Base-by-base conservation (phyloP, 805 yeast genomes). In the Hanseniaspora hatyaiensis region DNA sequence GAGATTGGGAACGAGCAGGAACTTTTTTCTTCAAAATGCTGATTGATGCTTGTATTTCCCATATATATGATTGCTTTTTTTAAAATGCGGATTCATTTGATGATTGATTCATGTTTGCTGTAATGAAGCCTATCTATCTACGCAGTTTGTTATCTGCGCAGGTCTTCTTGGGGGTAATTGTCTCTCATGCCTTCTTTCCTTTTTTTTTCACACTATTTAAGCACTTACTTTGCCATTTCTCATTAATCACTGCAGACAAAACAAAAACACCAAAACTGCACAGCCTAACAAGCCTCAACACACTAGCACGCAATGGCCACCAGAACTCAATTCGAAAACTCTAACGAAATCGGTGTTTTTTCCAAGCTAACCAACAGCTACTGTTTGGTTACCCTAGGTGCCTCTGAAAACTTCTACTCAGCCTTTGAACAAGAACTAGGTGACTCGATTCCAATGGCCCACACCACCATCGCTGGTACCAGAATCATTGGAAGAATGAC, bases 371-470 rank as follows among this genome's bases (percentile, higher is more conserved):
- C 99, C 59, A 92, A 92, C 74, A 81, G 95, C 26, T 92, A 92
- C 74, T 84, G 95, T 63, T 73, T 92, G 57, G 96, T 89, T 50
- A 94, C 98, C 6, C 86, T 92, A 49, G 97, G 98, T 52, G 98
- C 96, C 26, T 87, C 96, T 37, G 82, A 78, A 62, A 78, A 78
- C 63, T 78, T 78, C 57, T 83, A 81, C 65, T 87, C 96, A 50
- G 95, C 96, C 24, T 89, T 92, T 63, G 98, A 92, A 72, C 95
- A 96, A 46, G 96, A 92, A 67, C 72, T 94, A 54, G 96, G 96
- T 52, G 97, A 88, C 66, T 87, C 86, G 46, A 78, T 92, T 53
- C 99, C 99, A 47, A 85, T 92, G 59, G 92, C 85, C 53, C 96
- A 92, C 63, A 86, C 97, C 47, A 92, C 98, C 51, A 92, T 92